Evolutionary conservation across 2,329 filamentous ascomycete species (phyloP).

Genomic region (Alternaria gansuensis): DNA sequence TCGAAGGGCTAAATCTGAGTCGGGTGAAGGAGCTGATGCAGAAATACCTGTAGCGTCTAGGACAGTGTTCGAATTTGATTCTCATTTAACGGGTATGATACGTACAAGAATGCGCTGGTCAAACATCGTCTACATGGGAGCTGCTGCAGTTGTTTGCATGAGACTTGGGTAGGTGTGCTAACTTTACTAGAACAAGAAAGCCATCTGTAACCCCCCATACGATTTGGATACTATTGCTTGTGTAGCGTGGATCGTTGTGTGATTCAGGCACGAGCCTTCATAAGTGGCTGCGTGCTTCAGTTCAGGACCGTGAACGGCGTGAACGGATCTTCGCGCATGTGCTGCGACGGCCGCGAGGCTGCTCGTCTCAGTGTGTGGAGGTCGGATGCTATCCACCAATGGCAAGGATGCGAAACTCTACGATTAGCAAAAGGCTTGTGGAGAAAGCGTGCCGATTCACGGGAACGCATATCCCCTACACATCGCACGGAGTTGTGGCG

Average conservation of each 20-base stretch:
- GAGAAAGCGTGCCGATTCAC: constrained; percentile 15
- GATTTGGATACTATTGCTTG: not conserved
- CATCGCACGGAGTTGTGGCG: constrained; percentile 1
- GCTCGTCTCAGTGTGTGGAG: constrained; percentile 1
- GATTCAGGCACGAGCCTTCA: constrained; percentile 4
- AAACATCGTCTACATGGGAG: not conserved
- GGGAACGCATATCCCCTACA: not conserved
- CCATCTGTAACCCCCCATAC: not conserved
- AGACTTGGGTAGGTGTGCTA: not conserved
- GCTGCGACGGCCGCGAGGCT: constrained; percentile 4
- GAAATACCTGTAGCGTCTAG: constrained; percentile 40
- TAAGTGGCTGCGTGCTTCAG: not conserved
- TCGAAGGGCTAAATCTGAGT: constrained; percentile 48
- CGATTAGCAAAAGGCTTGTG: constrained; percentile 8
- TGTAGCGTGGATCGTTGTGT: constrained; percentile 4
- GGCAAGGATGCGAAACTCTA: constrained; percentile 12
- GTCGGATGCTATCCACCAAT: not conserved
- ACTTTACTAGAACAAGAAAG: not conserved
- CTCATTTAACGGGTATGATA: not conserved
- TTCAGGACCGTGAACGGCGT: not conserved
- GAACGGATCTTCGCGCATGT: not conserved
- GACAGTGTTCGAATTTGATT: not conserved
- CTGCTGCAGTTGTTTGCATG: not conserved
- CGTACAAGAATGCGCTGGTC: not conserved
- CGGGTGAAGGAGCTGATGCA: constrained; percentile 50